Evolutionary conservation across 805 yeast genomes (phyloP).

Genomic region (Candida pseudofarinosa): DNA sequence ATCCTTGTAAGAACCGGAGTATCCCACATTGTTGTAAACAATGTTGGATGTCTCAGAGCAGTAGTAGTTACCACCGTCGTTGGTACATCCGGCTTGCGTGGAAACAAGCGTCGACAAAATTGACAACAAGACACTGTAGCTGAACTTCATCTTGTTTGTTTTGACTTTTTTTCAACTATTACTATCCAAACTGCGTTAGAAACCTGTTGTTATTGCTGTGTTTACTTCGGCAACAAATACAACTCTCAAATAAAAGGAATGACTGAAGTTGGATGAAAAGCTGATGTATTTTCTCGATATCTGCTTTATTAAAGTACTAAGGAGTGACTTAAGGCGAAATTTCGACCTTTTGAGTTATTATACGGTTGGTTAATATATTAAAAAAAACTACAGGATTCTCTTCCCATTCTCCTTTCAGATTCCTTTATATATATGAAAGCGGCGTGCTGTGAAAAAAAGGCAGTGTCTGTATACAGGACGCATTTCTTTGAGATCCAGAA

Average conservation of each 20-base stretch:
- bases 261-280: slow-evolving; percentile 7
- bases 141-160: slow-evolving; percentile 19
- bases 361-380: background rate
- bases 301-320: background rate
- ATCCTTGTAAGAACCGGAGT: slow-evolving; percentile 76
- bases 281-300: background rate
- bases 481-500: background rate
- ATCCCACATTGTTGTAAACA: slow-evolving; percentile 71
- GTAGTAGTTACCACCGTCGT: slow-evolving; percentile 75
- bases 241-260: slow-evolving; percentile 6
- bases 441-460: background rate
- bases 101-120: slow-evolving; percentile 17
- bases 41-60: slow-evolving; percentile 69
- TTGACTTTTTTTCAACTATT: too few relatives aligned
- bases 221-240: background rate
- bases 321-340: background rate
- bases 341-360: background rate
- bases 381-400: background rate
- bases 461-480: background rate
- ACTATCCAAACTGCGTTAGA: background rate
- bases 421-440: background rate
- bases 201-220: background rate
- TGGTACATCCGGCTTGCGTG: slow-evolving; percentile 35
- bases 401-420: background rate
- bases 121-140: slow-evolving; percentile 19